Evolutionary conservation across 306 rosid genomes (phyloP).

Genomic region (Herpetospermum pedunculosum): DNA sequence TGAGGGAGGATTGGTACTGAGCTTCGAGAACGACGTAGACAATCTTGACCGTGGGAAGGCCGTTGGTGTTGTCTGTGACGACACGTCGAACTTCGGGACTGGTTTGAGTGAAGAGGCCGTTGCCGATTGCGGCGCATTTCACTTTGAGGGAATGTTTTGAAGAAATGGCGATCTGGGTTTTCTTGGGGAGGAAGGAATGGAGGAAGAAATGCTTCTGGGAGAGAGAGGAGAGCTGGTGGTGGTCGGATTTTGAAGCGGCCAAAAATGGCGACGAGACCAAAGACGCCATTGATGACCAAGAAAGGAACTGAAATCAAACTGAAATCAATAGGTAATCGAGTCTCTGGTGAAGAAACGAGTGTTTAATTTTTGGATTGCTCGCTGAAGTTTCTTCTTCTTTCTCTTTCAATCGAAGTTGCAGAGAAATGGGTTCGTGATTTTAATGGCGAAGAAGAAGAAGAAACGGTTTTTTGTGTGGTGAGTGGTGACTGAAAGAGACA

Average conservation of each 20-base stretch:
- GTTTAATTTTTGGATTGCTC: not conserved
- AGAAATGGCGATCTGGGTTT: slow-evolving; percentile 12
- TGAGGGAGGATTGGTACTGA: slow-evolving; percentile 86
- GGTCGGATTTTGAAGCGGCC: slow-evolving; percentile 48
- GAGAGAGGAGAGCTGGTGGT: slow-evolving; percentile 49
- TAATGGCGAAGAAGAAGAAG: not conserved
- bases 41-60: slow-evolving; percentile 62
- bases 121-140: slow-evolving; percentile 75
- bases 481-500: slow-evolving; percentile 40
- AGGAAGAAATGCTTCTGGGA: slow-evolving; percentile 64
- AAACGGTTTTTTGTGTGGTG: slow-evolving; percentile 17
- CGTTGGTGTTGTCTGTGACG: slow-evolving; percentile 46
- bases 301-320: not conserved
- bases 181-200: slow-evolving; percentile 81
- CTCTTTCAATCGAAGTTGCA: not conserved
- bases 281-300: slow-evolving; percentile 59
- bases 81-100: slow-evolving; percentile 83
- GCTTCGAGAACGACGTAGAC: slow-evolving; percentile 94
- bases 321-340: not conserved
- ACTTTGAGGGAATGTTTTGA: slow-evolving; percentile 32
- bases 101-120: slow-evolving; percentile 93
- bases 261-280: slow-evolving; percentile 57
- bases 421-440: slow-evolving; percentile 19
- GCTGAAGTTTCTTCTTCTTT: not conserved
- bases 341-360: not conserved